Evolutionary conservation across 2,329 filamentous ascomycete species (phyloP), one percentile per base, ranked within the genome.

Genomic region (Apiospora aurea): DNA sequence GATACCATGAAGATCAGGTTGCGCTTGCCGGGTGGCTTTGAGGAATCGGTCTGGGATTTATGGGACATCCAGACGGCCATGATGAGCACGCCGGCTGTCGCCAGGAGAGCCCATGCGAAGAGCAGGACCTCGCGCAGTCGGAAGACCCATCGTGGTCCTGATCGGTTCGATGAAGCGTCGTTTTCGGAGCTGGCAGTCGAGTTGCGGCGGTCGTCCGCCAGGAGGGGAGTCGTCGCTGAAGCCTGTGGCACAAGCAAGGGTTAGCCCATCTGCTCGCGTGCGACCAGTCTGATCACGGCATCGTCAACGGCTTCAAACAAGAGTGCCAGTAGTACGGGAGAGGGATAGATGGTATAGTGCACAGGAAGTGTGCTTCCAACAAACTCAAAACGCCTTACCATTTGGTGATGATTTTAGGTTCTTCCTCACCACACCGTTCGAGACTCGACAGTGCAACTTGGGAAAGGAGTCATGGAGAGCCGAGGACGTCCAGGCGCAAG

Each of bases 1-100:
- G 94, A 97, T 49, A 99, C 96, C 96, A 99, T 99, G 86, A 99
- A 98, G 77, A 99, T 92, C 70, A 99, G 87, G 82, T 98, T 99
- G 71, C 94, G 90, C 87, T 98, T 99, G 70, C 91, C 90, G 78
- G 82, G 71, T 86, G 85, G 77, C 67, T 75, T 75, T 64, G 75
- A 71, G 71, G 75, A 78, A 53, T 80, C 76, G 14, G 85, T 87
- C 71, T 87, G 84, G 74, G 90, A 86, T 77, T 90, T 88, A 81
- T 97, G 94, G 79, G 94, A 93, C 21, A 93, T 83, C 83, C 86
- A 87, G n/a, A 96, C 93, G 4, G 93, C 93, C 26, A 97, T 87
- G 44, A 97, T 85, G 75, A 97, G 90, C 69, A 97, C 91, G 66
- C 89, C 89, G 8, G 91, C 89, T 0, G 95, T 97, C 24, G 95